Percentiles rank a stretch among this genome's conserved stretches.
These are phyloP conservation scores for Eucalyptus urophylla DNA, from an alignment of 345 rosid genomes.

Conservation along the genomic window DNA sequence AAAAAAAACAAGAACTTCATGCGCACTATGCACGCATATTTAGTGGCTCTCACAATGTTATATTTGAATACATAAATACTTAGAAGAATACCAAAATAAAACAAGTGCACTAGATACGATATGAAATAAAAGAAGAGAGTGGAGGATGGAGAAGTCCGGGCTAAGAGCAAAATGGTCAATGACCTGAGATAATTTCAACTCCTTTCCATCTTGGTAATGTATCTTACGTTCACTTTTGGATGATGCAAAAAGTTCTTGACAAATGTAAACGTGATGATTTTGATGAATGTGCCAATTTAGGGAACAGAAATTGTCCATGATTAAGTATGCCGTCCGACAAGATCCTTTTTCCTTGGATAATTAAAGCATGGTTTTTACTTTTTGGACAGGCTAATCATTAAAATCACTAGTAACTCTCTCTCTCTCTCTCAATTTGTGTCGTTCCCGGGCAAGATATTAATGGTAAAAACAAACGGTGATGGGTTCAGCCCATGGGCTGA, in stretches of 20 bases:
- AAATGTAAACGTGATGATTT: neutral
- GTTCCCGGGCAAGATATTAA: neutral
- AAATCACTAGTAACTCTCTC: neutral
- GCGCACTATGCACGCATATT: neutral
- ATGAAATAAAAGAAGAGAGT: neutral
- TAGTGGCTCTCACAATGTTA: neutral
- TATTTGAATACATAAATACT: neutral
- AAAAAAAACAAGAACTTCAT: too few relatives aligned
- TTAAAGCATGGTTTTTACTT: neutral
- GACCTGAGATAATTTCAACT: neutral
- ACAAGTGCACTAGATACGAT: neutral
- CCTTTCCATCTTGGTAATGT: neutral
- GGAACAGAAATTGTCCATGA: neutral
- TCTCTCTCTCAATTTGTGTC: neutral
- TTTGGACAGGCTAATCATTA: neutral
- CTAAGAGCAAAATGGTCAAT: neutral
- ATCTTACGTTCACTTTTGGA: neutral
- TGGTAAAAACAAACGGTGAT: neutral
- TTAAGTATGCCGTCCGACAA: neutral
- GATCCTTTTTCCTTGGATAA: neutral
- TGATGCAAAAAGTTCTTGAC: neutral
- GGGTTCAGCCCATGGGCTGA: neutral
- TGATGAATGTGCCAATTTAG: neutral
- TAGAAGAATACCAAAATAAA: neutral
- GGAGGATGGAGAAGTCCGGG: neutral